Conservation (phyloP, 768 basidiomycete species). For the Boletus edulis region DNA sequence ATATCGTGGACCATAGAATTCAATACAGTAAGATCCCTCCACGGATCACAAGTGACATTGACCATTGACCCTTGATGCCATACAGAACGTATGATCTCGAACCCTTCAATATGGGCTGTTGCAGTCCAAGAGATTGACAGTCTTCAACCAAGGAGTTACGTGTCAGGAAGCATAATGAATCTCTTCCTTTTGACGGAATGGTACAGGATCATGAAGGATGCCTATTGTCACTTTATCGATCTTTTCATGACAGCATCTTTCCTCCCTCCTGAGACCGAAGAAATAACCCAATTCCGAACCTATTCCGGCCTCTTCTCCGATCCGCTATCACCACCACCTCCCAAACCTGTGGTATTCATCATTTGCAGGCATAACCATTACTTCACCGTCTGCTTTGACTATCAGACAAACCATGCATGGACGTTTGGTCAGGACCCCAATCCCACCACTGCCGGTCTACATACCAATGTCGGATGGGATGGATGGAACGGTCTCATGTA, state of each 20-base stretch:
- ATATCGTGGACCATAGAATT: background rate
- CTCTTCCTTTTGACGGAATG: background rate
- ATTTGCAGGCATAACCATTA: constrained; percentile 5
- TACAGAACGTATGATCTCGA: background rate
- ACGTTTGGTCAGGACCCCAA: background rate
- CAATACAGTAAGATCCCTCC: background rate
- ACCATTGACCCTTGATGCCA: no score
- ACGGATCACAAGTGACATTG: fast-evolving
- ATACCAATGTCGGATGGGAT: background rate
- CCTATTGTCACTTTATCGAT: background rate
- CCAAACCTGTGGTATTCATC: constrained; percentile 1
- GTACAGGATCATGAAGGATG: background rate
- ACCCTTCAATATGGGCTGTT: constrained; percentile 10
- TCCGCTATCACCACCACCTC: background rate
- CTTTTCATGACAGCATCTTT: background rate
- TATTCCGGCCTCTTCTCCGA: background rate
- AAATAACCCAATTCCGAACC: background rate
- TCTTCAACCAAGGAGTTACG: background rate
- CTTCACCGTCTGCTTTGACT: constrained; percentile 6
- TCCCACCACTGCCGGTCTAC: background rate
- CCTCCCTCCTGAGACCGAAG: background rate
- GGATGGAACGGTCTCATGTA: background rate
- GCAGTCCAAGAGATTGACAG: background rate
- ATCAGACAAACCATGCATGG: constrained; percentile 3
- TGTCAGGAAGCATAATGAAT: constrained; percentile 2